Conservation (phyloP, 371 early-diverging fungal genomes). For the Rhizomucor pusillus region DNA sequence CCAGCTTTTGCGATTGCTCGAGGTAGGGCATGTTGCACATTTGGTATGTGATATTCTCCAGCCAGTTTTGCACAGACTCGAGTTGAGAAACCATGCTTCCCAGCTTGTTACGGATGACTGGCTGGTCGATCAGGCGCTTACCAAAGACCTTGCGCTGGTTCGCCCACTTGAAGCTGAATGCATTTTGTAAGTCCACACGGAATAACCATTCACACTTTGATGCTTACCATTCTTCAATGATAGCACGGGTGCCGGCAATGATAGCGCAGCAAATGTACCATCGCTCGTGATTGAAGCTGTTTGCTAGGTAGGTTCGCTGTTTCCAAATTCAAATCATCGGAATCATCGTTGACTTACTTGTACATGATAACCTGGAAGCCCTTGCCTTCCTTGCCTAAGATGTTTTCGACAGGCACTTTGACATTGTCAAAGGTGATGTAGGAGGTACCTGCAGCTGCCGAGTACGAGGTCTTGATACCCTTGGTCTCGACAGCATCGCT, state of each 20-base stretch:
- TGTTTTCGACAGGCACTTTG: constrained; percentile 70
- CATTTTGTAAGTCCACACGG: too few relatives aligned
- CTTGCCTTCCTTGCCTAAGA: constrained; percentile 67
- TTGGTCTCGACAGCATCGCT: constrained; percentile 55
- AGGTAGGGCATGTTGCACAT: constrained; percentile 52
- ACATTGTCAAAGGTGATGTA: constrained; percentile 57
- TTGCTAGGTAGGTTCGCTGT: too few relatives aligned
- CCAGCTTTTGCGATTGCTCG: constrained; percentile 47
- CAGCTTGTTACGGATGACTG: constrained; percentile 65
- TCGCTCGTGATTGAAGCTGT: constrained; percentile 17
- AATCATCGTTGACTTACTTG: constrained; percentile 15
- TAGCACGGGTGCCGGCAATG: too few relatives aligned
- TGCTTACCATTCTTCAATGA: too few relatives aligned
- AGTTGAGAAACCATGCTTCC: constrained; percentile 61
- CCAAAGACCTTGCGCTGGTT: constrained; percentile 76
- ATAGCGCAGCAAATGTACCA: too few relatives aligned
- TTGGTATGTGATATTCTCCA: constrained; percentile 56
- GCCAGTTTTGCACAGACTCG: constrained; percentile 50
- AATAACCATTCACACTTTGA: constrained; percentile 34
- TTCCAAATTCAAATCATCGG: too few relatives aligned
- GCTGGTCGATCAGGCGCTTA: constrained; percentile 67
- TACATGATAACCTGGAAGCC: constrained; percentile 58
- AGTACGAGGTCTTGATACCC: constrained; percentile 62
- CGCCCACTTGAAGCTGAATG: constrained; percentile 44
- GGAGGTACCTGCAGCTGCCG: constrained; percentile 55